Evolutionary conservation across 306 rosid genomes (phyloP).

Genomic region (Amphicarpaea edgeworthii): DNA sequence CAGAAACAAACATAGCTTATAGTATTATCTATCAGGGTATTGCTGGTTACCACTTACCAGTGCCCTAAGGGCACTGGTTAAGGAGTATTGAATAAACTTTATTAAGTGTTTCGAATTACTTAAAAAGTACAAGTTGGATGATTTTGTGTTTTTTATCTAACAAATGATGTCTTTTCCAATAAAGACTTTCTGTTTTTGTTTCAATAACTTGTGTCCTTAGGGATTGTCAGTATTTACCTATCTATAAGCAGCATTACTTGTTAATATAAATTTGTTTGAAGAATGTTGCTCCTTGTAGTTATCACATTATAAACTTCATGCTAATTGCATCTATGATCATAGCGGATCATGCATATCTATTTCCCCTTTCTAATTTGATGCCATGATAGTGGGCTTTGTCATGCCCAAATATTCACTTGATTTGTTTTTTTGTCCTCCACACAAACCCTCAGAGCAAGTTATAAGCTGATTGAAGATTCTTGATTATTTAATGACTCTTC

Average conservation of each 20-base stretch:
- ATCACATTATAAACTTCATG: slow-evolving; percentile 14
- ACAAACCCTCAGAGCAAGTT: neutral
- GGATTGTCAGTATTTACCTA: too few species aligned
- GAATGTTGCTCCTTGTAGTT: neutral
- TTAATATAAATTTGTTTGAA: neutral
- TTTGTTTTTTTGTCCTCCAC: neutral
- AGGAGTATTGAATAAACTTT: neutral
- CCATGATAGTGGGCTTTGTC: slow-evolving; percentile 2
- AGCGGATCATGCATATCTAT: neutral
- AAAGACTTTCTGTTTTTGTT: neutral
- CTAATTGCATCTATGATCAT: slow-evolving; percentile 4
- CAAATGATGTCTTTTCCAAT: neutral
- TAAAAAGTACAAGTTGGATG: neutral
- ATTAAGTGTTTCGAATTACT: neutral
- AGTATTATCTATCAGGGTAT: neutral
- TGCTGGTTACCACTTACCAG: neutral
- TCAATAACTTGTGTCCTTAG: too few species aligned
- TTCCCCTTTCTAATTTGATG: slow-evolving; percentile 12
- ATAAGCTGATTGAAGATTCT: slow-evolving; percentile 22
- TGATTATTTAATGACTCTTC: slow-evolving; percentile 10
- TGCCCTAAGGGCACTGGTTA: neutral
- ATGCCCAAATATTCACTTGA: neutral
- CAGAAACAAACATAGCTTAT: too few species aligned
- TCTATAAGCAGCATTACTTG: too few species aligned
- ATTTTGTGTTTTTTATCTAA: neutral